Base-by-base conservation (phyloP, 2,329 filamentous ascomycete species). In the Pestalotiopsis fici region DNA sequence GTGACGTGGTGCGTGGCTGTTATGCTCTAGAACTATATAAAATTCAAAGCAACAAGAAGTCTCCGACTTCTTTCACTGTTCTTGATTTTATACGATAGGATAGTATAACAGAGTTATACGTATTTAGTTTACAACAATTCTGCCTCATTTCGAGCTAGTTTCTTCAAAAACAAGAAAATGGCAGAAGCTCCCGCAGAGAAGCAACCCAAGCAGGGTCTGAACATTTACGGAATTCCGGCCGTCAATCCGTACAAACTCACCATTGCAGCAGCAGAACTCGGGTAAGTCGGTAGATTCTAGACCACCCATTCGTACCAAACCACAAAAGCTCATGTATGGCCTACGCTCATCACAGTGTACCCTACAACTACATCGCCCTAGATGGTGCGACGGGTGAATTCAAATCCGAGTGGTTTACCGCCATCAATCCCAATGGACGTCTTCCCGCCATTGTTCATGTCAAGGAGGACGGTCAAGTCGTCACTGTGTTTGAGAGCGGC, bases 401-500 rank as follows among this genome's bases (percentile, higher is more conserved):
- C 11, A 23, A 69, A 21, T 47, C 69, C 27, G 68, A 73, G 9
- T 75, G 72, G 74, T 74, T 60, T 60, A 39, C 43, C 27, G 65
- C 69, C 39, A 72, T 74, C 64, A 74, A 75, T 60, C 74, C 72
- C 4, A 74, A 75, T 57, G 70, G 73, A 25, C 65, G 66, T 5
- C 56, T 72, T 13, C 73, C 73, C 4, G 73, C 73, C 35, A 67
- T 76, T 60, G 68, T 73, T 5, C 72, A 76, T 57, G 66, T 71
- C 31, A 71, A 72, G 31, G 70, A 72, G 4, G 71, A 74, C 67
- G 71, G 71, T 12, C 71, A 69, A 1, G 67, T 69, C 5, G 69
- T 73, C 27, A 72, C 56, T 0, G 68, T 76, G 4, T 75, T 74
- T 23, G 72, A 76, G 50, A 74, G 72, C 65, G 74, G 65, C 7